Evolutionary conservation across 2,329 filamentous ascomycete genomes (phyloP).

Genomic region (Diaporthe vaccinii): DNA sequence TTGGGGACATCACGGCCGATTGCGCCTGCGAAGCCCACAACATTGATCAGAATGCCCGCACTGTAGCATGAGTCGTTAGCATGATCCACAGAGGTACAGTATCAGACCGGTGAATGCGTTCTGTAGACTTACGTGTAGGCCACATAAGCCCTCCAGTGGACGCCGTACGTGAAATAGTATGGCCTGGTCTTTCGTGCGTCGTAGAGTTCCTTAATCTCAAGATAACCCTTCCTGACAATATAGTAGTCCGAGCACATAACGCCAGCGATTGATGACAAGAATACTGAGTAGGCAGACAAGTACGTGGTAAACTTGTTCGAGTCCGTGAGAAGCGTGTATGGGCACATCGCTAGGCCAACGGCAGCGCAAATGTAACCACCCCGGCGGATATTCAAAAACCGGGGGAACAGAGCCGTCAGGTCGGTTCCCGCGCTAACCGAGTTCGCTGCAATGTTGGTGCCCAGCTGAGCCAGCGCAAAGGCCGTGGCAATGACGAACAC

Average conservation of each 20-base stretch:
- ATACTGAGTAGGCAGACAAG: conserved; percentile 91
- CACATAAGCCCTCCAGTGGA: conserved; percentile 87
- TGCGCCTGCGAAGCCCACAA: conserved; percentile 90
- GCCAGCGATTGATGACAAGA: conserved; percentile 93
- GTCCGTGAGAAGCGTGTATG: conserved; percentile 81
- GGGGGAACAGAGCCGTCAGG: conserved; percentile 83
- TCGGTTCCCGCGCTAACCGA: conserved; percentile 87
- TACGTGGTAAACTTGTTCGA: conserved; percentile 92
- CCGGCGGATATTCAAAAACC: conserved; percentile 86
- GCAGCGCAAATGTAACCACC: conserved; percentile 88
- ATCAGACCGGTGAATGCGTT: neutral
- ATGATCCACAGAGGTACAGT: neutral
- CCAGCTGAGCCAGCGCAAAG: conserved; percentile 84
- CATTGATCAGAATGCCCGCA: conserved; percentile 86
- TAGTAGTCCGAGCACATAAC: conserved; percentile 94
- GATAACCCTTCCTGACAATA: conserved; percentile 83
- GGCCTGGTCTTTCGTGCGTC: conserved; percentile 74
- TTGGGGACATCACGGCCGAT: conserved; percentile 79
- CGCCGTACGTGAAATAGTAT: conserved; percentile 81
- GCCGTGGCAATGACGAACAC: conserved; percentile 80
- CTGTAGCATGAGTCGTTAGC: neutral
- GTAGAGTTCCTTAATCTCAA: conserved; percentile 85
- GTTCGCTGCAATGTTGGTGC: conserved; percentile 90
- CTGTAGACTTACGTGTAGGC: conserved; percentile 73
- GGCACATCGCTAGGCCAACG: conserved; percentile 87